phyloP scores from a whole-genome alignment of 208 protist species.

The Crithidia acanthocephali region DNA sequence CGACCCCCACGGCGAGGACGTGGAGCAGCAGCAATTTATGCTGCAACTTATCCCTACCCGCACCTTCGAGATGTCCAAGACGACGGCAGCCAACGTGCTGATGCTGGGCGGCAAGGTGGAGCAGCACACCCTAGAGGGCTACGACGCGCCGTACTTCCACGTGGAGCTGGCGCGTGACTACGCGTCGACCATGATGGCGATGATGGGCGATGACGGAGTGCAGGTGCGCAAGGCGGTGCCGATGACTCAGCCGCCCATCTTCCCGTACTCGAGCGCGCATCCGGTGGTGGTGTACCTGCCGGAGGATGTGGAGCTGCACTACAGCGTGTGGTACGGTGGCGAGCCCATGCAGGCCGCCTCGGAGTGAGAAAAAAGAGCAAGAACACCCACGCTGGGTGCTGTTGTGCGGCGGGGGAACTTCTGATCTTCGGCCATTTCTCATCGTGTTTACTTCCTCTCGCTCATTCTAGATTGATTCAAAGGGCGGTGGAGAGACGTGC shows the following conservation, averaged over 20 bases:
- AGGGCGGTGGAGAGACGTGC: too few species aligned
- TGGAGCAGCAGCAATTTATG: slow-evolving; percentile 44
- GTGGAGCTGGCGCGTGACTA: slow-evolving; percentile 39
- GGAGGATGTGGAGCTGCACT: slow-evolving; percentile 58
- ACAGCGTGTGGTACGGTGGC: slow-evolving; percentile 57
- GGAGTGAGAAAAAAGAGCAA: slow-evolving; percentile 13
- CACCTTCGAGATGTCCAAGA: slow-evolving; percentile 37
- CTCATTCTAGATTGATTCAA: too few species aligned
- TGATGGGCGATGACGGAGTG: slow-evolving; percentile 29
- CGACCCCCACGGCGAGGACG: slow-evolving; percentile 41
- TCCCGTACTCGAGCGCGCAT: slow-evolving; percentile 52
- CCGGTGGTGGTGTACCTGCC: slow-evolving; percentile 78
- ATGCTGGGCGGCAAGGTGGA: slow-evolving; percentile 38
- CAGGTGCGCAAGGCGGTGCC: slow-evolving; percentile 46
- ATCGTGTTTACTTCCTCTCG: too few species aligned
- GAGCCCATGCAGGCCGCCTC: slow-evolving; percentile 31
- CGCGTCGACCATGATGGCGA: slow-evolving; percentile 24
- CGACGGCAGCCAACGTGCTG: slow-evolving; percentile 23
- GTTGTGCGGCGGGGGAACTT: neutral
- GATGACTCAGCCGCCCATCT: slow-evolving; percentile 36
- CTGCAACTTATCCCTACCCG: slow-evolving; percentile 68
- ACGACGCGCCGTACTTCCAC: slow-evolving; percentile 46
- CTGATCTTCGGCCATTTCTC: slow-evolving; percentile 5
- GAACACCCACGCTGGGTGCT: neutral
- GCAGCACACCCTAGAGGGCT: slow-evolving; percentile 32